Evolutionary conservation across 78 protist species (phyloP), one percentile per base, ranked within the genome.

Genomic region (Protostelium mycophagum): DNA sequence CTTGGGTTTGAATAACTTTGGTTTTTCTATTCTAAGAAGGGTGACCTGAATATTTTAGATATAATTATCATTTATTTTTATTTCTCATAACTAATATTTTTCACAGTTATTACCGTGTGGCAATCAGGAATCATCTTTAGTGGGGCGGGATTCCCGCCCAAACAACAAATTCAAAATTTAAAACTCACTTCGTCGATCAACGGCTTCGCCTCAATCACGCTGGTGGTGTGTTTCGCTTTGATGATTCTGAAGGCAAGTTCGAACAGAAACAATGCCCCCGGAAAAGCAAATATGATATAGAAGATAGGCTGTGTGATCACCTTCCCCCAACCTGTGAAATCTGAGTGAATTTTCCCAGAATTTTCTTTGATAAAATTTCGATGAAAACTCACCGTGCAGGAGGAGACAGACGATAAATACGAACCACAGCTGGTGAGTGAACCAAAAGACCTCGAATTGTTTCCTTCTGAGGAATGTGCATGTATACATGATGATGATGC

Each of bases 401-500:
- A 88, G 87, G 23, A 91, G 35, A 28, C 89, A 88, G 28, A 88
- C 63, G 36, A 85, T 89, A 31, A 39, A 88, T 1, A 73, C 86
- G 5, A 88, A 86, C 89, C 89, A 91, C 83, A 91, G 39, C 83
- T 91, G 94, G 36, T 91, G 94, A n/a, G 91, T 89, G 25, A 73
- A 83, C 35, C 88, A 91, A 36, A 91, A 91, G 16, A 91, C 38
- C 89, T 91, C 94, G 84, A 91, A 91, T 89, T 87, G 86, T 88
- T 91, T 91, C 85, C 94, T 91, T 85, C 91, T 88, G 39, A 91
- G 89, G 34, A 91, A 86, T 16, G 94, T 89, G 28, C 92, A 88
- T 31, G 89, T 25, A 38, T 36, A 35, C 25, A 91, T 88, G 35
- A 91, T 73, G 25, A 88, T 0, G 5, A 91, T 38, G 37, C 89